Percentiles rank a stretch among this genome's conserved stretches.
These are phyloP conservation scores for Daedaleopsis sinensis DNA, from an alignment of 768 basidiomycete genomes.

Conservation along the genomic window DNA sequence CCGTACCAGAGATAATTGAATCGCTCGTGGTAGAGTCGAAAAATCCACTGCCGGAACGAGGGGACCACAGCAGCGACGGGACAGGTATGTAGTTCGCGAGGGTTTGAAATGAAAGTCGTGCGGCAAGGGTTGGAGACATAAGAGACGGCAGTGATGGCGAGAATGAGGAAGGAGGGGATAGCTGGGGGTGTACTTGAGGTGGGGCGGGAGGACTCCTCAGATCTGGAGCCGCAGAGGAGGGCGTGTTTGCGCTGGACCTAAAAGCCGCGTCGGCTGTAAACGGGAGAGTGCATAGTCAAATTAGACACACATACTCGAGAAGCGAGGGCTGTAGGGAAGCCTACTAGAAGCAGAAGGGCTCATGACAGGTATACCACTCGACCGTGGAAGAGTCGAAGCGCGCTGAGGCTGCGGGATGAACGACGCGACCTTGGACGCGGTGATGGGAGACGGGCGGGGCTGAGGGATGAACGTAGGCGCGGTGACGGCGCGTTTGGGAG, in stretches of 20 bases:
- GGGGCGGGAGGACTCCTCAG: slow-evolving; percentile 39
- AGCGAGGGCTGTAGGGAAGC: slow-evolving; percentile 24
- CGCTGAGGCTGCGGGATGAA: slow-evolving; percentile 34
- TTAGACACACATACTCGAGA: slow-evolving; percentile 30
- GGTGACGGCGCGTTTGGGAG: slow-evolving; percentile 51
- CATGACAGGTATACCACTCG: slow-evolving; percentile 23
- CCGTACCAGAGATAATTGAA: slow-evolving; percentile 18
- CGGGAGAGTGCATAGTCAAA: slow-evolving; percentile 11
- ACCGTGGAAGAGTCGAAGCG: slow-evolving; percentile 18
- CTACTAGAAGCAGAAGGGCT: slow-evolving; percentile 24
- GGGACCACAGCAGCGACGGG: slow-evolving; percentile 43
- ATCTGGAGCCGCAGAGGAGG: slow-evolving; percentile 29
- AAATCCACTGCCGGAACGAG: slow-evolving; percentile 20
- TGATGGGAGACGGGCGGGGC: slow-evolving; percentile 41
- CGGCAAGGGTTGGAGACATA: slow-evolving; percentile 54
- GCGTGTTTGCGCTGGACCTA: slow-evolving; percentile 15
- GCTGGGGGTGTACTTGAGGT: slow-evolving; percentile 19
- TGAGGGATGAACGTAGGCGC: slow-evolving; percentile 67
- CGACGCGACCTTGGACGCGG: slow-evolving; percentile 41
- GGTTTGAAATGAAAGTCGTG: slow-evolving; percentile 61
- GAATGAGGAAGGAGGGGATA: slow-evolving; percentile 33
- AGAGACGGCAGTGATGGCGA: slow-evolving; percentile 47
- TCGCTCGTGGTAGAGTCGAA: slow-evolving; percentile 25
- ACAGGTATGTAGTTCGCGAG: slow-evolving; percentile 62
- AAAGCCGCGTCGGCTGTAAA: slow-evolving; percentile 22